Conservation (phyloP, 75 land plant genomes). For the Cupressus sempervirens region DNA sequence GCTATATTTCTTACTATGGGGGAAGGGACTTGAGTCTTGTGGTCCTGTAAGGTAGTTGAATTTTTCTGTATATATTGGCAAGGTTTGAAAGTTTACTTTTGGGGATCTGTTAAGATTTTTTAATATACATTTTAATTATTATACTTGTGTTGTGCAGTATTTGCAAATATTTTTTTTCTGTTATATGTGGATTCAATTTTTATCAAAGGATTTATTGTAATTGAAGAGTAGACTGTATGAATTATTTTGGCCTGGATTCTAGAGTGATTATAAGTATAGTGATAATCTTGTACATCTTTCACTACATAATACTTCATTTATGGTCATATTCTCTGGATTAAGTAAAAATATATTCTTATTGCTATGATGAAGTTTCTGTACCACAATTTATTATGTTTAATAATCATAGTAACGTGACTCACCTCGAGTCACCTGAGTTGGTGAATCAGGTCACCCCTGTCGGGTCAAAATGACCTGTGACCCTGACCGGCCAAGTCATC, state of each 20-base stretch:
- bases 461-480: no score
- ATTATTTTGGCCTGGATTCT: not conserved
- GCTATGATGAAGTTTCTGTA: not conserved
- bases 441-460: no score
- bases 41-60: conserved; percentile 79
- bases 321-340: not conserved
- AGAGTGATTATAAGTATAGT: not conserved
- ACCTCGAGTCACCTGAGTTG: no score
- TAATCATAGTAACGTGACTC: no score
- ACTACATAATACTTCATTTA: not conserved
- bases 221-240: not conserved
- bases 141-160: not conserved
- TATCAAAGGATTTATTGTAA: not conserved
- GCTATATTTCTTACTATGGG: conserved; percentile 85
- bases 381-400: not conserved
- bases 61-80: not conserved
- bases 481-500: no score
- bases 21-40: conserved; percentile 75
- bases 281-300: not conserved
- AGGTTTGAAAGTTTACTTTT: not conserved
- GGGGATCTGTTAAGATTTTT: not conserved
- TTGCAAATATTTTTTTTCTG: not conserved
- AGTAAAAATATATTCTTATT: not conserved
- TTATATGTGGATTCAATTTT: not conserved
- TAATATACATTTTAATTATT: not conserved